These are phyloP conservation scores for Spatholobus suberectus DNA, from an alignment of 306 rosid species.

Conservation along the genomic window DNA sequence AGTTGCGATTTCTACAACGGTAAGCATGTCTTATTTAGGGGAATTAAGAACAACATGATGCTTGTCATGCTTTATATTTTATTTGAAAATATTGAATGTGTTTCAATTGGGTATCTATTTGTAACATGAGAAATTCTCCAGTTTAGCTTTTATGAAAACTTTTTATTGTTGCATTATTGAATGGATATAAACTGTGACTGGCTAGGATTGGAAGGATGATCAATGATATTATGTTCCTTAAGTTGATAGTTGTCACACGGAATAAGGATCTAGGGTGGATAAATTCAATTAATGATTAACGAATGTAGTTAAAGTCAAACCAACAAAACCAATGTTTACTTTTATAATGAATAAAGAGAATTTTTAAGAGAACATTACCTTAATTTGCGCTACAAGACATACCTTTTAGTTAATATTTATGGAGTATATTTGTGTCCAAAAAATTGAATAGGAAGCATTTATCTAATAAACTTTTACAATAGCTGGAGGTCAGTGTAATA, in stretches of 20 bases:
- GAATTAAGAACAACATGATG: neutral
- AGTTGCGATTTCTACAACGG: neutral
- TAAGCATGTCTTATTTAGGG: neutral
- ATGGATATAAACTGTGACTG: neutral
- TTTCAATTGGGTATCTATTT: neutral
- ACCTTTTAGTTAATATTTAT: too few species aligned
- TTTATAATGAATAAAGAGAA: too few species aligned
- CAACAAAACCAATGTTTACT: neutral
- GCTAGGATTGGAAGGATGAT: neutral
- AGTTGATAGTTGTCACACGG: neutral
- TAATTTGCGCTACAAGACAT: too few species aligned
- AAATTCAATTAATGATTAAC: neutral
- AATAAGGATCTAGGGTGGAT: neutral
- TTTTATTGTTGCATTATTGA: neutral
- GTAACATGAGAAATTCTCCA: neutral
- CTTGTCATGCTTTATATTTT: neutral
- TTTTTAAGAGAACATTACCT: too few species aligned
- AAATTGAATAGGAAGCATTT: too few species aligned
- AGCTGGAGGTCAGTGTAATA: too few species aligned
- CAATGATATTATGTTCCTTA: neutral
- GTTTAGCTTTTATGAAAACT: neutral
- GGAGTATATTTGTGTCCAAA: too few species aligned
- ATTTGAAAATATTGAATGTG: neutral
- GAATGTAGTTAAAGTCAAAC: conserved; percentile 1
- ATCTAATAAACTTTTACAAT: too few species aligned